Evolutionary conservation across 495 filamentous ascomycete species (phyloP), one percentile per base, ranked within the genome.

Genomic region (Amniculicola lignicola): DNA sequence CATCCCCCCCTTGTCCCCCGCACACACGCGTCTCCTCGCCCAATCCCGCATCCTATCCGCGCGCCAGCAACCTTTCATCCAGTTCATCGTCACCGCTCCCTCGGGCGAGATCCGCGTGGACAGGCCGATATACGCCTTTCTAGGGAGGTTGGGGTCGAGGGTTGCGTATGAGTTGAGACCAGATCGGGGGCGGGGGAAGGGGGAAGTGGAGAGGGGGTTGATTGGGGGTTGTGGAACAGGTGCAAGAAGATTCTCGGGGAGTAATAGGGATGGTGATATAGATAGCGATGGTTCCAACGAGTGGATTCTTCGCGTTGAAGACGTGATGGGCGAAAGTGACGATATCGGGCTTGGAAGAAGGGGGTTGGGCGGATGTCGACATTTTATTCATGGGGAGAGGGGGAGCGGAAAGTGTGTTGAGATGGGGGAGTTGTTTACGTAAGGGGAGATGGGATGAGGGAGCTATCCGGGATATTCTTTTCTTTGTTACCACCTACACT

Each of bases 101-200:
- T 21, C 39, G 16, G 77, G 76, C 0, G 67, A 64, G 1, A 22
- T 69, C 6, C 56, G 72, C 24, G 51, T 69, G 1, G 76, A 81
- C 38, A 74, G 75, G 45, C 71, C 74, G 5, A 63, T 87, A 3
- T 77, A 75, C 2, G 77, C 75, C 0, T 88, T 80, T 65, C 65
- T 88, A 12, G 85, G 85, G 9, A 66, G 68, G 4, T 66, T 81
- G 29, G 76, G 72, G 43, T 79, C 74, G n/a, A 65, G 68, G 47
- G 79, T 89, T 21, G 50, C 58, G n/a, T 89, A 88, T 52, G 71
- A 68, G 11, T 65, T 89, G 12, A 63, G 72, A 37, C 77, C 84
- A 1, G 83, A 87, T 54, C 11, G 41, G 29, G 22, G n/a, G 23
- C 6, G 48, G 19, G 40, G 38, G 10, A 3, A 12, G 29, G 22